Base-by-base conservation (phyloP, 108 stramenopile species). In the Craspedostauros australis region DNA sequence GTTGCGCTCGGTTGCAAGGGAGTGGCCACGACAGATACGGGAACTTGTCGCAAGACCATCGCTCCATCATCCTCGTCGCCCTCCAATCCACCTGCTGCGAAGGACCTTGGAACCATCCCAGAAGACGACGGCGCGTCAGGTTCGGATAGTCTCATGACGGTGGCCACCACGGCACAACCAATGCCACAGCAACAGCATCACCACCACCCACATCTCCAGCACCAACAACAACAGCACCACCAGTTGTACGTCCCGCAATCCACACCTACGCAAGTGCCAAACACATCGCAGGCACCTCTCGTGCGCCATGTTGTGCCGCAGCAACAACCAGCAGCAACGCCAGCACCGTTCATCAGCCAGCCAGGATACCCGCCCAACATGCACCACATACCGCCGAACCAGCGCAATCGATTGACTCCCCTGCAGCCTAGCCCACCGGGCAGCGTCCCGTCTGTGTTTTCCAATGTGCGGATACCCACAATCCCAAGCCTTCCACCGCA, bases 1-100 rank as follows among this genome's bases (percentile, higher is more conserved):
- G 82, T 89, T 0, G 91, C 76, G 6, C 58, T 89, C 16, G 88
- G 88, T n/a, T 93, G 91, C 47, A 67, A 70, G 48, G 91, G 82
- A 15, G 62, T 38, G 21, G 46, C 55, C 12, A 21, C 48, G 12
- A 32, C 55, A 16, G 60, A 57, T 30, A 16, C 47, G 39, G 57
- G 62, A 57, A 53, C 40, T 49, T 39, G 73, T 48, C 24, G 56
- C 38, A 8, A 42, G 3, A 20, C 26, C 26, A 27, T 9, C 4
- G 25, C 12, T 4, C 2, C 32, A 56, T 23, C 44, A 29, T 40
- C 15, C 50, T 15, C 50, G 55, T 16, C 40, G 18, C 27, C 42
- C 50, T 37, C 39, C 50, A 0, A 52, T 62, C 29, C 26, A 34
- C 46, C 62, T 39, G 50, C 51, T 2, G 51, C 55, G 26, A 74